Conservation (phyloP, 2,329 filamentous ascomycete species). For the Hymenoscyphus repandus region DNA sequence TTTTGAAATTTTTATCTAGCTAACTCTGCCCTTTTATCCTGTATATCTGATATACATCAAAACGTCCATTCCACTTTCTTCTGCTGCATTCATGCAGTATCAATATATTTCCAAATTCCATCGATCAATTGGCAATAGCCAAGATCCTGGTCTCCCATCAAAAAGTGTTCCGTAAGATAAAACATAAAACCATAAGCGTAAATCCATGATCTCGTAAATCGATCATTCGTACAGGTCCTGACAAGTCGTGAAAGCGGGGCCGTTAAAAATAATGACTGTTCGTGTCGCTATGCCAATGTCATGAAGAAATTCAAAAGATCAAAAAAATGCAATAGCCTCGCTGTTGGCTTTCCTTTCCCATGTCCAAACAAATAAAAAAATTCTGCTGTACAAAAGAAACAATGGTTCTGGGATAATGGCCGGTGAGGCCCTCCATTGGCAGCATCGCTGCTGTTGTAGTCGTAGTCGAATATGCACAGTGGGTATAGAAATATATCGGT, state of each 20-base stretch:
- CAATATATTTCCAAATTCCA: neutral
- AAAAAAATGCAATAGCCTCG: conserved; percentile 15
- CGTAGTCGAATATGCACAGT: conserved; percentile 29
- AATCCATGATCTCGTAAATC: conserved; percentile 28
- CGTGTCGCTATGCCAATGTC: conserved; percentile 25
- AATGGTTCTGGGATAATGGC: conserved; percentile 13
- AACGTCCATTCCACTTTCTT: conserved; percentile 1
- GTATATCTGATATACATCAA: conserved; percentile 19
- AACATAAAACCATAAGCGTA: conserved; percentile 22
- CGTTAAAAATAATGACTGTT: conserved; percentile 22
- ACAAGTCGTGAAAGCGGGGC: conserved; percentile 22
- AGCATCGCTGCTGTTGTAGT: conserved; percentile 23
- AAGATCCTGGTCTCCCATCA: conserved; percentile 12
- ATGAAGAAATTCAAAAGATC: conserved; percentile 6
- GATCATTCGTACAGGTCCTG: conserved; percentile 27
- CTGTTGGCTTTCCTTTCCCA: conserved; percentile 16
- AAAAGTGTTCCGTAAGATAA: conserved; percentile 17
- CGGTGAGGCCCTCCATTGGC: conserved; percentile 17
- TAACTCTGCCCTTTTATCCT: conserved; percentile 9
- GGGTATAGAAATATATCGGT: conserved; percentile 26
- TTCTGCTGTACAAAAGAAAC: conserved; percentile 21
- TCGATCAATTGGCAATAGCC: conserved; percentile 9
- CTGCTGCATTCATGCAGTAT: conserved; percentile 11
- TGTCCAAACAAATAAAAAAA: conserved; percentile 19
- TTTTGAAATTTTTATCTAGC: conserved; percentile 20